A percentile compares a stretch with the other conserved stretches of the same genome.
Evolutionary conservation across 139 green algal genomes (phyloP).

Genomic region (Tetraselmis striata): DNA sequence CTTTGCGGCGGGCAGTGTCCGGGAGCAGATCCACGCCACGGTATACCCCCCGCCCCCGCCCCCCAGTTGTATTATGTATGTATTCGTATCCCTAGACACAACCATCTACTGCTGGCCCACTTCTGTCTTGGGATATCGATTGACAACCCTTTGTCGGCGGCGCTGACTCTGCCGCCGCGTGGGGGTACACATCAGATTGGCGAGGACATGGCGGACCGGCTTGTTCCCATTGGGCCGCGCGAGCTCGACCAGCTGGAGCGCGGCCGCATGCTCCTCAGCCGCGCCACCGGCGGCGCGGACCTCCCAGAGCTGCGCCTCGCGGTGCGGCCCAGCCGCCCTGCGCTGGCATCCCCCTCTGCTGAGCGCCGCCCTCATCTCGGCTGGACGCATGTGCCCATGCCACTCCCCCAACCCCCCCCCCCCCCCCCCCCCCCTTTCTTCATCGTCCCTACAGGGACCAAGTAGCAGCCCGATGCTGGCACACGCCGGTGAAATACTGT

Average conservation of each 20-base stretch:
- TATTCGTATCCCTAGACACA: neutral
- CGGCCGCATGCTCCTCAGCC: constrained; percentile 33
- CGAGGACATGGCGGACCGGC: constrained; percentile 26
- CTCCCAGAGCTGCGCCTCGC: too few relatives aligned
- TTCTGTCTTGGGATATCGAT: too few relatives aligned
- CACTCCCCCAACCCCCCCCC: too few relatives aligned
- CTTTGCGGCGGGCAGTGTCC: neutral
- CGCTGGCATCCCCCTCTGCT: too few relatives aligned
- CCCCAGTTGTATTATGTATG: neutral
- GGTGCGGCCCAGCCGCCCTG: too few relatives aligned
- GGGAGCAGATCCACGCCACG: neutral
- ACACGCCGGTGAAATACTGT: too few relatives aligned
- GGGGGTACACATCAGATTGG: constrained; percentile 9
- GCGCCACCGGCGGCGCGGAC: too few relatives aligned
- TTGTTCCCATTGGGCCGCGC: constrained; percentile 46
- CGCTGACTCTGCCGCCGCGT: neutral
- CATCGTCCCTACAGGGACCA: too few relatives aligned
- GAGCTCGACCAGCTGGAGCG: constrained; percentile 40
- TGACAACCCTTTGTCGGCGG: neutral
- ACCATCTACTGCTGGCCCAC: neutral
- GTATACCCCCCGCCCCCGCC: constrained; percentile 1
- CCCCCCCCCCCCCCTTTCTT: too few relatives aligned
- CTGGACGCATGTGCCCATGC: too few relatives aligned
- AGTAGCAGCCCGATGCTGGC: too few relatives aligned
- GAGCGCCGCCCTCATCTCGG: too few relatives aligned